These are phyloP conservation scores for Aspergillus olivimuriae DNA, from an alignment of 495 filamentous ascomycete species.

Conservation along the genomic window DNA sequence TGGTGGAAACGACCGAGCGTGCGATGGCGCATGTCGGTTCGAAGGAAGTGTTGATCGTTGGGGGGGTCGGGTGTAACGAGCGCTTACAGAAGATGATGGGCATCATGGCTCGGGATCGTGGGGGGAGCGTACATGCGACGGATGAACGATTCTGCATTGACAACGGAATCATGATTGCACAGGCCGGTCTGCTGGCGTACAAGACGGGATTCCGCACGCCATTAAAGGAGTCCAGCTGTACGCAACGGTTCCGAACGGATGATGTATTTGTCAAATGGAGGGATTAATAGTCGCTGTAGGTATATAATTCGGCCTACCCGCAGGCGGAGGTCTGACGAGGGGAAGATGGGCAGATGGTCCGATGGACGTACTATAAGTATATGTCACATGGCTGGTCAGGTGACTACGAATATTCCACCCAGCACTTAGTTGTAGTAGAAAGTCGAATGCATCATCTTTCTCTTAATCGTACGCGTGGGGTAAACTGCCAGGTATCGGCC, in stretches of 20 bases:
- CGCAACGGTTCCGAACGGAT: slow-evolving; percentile 92
- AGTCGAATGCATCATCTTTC: too few species aligned
- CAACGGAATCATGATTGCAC: slow-evolving; percentile 99
- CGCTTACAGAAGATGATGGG: slow-evolving; percentile 98
- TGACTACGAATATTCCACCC: too few species aligned
- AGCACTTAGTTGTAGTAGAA: too few species aligned
- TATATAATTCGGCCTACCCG: too few species aligned
- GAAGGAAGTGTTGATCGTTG: slow-evolving; percentile 86
- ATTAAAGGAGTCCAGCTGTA: slow-evolving; percentile 79
- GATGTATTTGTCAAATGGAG: slow-evolving; percentile 91
- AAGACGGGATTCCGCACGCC: slow-evolving; percentile 68
- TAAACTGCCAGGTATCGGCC: too few species aligned
- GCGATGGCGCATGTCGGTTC: slow-evolving; percentile 97
- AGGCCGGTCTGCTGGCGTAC: slow-evolving; percentile 84
- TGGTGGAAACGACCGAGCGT: slow-evolving; percentile 96
- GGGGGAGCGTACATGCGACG: slow-evolving; percentile 87
- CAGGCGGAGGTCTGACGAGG: too few species aligned
- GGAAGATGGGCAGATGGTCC: too few species aligned
- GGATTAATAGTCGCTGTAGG: slow-evolving; percentile 45
- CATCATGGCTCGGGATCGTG: slow-evolving; percentile 83
- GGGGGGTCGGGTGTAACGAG: slow-evolving; percentile 97
- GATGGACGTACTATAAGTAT: too few species aligned
- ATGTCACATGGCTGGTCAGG: too few species aligned
- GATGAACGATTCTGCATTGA: slow-evolving; percentile 98
- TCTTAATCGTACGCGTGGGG: too few species aligned